A percentile compares a stretch with the other conserved stretches of the same genome.
Conservation (phyloP, 116 monocot genomes). For the Papilionanthe hybrid region DNA sequence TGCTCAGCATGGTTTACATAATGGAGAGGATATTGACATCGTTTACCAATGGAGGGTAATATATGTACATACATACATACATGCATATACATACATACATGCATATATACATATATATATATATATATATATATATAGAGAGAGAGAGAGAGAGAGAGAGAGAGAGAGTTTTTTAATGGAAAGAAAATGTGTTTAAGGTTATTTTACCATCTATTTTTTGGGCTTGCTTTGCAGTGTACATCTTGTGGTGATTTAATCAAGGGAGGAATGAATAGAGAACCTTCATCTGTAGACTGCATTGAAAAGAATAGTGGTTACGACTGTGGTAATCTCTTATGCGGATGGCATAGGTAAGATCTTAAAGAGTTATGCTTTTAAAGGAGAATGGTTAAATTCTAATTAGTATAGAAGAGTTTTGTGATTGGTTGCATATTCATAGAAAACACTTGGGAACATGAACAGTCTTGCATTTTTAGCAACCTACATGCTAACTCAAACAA, state of each 20-base stretch:
- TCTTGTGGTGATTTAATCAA: slow-evolving; percentile 5
- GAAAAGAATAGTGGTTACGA: not conserved
- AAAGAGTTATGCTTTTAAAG: not conserved
- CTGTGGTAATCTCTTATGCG: slow-evolving; percentile 2
- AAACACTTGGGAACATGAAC: not conserved
- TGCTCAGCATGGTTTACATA: not conserved
- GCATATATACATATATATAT: too few species aligned
- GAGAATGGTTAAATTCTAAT: not conserved
- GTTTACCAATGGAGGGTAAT: slow-evolving; percentile 5
- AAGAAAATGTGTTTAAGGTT: not conserved
- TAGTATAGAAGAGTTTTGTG: not conserved
- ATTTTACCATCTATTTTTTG: not conserved
- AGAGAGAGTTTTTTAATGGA: not conserved
- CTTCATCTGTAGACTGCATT: not conserved
- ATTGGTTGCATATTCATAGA: not conserved
- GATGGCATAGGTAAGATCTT: slow-evolving; percentile 1
- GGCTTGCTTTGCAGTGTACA: not conserved
- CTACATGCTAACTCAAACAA: too few species aligned
- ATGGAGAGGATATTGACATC: not conserved
- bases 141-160: too few species aligned
- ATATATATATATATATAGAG: too few species aligned
- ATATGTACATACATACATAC: not conserved
- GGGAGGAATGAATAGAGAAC: not conserved
- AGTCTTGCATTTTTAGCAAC: not conserved
- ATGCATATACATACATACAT: too few species aligned